A percentile compares a stretch with the other conserved stretches of the same genome.
These are phyloP conservation scores for Sporopachydermia quercuum DNA, from an alignment of 805 yeast species.

Conservation along the genomic window DNA sequence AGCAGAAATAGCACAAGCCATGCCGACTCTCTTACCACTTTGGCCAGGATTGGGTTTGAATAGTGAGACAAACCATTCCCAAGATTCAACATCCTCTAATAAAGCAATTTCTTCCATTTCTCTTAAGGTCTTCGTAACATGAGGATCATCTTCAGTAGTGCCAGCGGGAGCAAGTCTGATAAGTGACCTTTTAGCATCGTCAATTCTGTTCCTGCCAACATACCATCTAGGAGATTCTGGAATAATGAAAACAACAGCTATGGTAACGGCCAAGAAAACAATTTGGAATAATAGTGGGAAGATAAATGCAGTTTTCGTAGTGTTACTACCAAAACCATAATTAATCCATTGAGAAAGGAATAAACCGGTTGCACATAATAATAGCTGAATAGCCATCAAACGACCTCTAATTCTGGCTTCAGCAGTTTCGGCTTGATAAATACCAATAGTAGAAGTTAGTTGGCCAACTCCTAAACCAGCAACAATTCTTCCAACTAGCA, in stretches of 20 bases:
- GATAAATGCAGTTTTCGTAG: background rate
- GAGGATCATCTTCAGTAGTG: constrained; percentile 2
- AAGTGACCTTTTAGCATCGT: constrained; percentile 21
- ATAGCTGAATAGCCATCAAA: constrained; percentile 3
- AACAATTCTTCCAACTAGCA: constrained; percentile 21
- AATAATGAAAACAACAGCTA: constrained; percentile 6
- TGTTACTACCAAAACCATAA: background rate
- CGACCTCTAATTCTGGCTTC: constrained; percentile 20
- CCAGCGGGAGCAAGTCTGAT: background rate
- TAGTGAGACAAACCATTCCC: constrained; percentile 6
- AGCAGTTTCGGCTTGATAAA: constrained; percentile 23
- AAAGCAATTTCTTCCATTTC: constrained; percentile 7
- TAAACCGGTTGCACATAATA: constrained; percentile 4
- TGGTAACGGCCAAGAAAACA: background rate
- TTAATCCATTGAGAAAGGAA: background rate
- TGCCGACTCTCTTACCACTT: constrained; percentile 5
- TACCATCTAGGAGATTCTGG: constrained; percentile 50
- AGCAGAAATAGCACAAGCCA: constrained; percentile 8
- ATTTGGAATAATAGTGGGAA: background rate
- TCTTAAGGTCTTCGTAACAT: constrained; percentile 2
- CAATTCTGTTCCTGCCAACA: constrained; percentile 25
- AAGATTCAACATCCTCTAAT: constrained; percentile 6
- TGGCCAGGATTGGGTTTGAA: constrained; percentile 7
- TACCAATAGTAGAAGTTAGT: constrained; percentile 23
- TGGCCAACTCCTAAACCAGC: constrained; percentile 23